Evolutionary conservation across 2,329 filamentous ascomycete genomes (phyloP), one percentile per base, ranked within the genome.

Genomic region (Shiraia bambusicola): DNA sequence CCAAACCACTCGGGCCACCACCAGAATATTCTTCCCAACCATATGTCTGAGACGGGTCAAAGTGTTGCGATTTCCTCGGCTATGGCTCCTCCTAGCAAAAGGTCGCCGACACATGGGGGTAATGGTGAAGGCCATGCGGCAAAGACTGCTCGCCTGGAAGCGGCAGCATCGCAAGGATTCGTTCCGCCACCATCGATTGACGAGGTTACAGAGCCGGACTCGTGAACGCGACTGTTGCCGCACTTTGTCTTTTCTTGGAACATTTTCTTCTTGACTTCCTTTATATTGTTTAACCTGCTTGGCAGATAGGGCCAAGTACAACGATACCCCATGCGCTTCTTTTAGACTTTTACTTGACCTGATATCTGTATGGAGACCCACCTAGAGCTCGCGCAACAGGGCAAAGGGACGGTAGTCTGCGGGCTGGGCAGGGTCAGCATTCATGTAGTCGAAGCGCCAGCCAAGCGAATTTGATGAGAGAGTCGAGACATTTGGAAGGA

Each of bases 151-250:
- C 62, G 68, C 28, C 57, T 59, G 43, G 66, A 70, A 29, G 45
- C 42, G 3, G 46, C 52, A 24, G 46, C 56, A 11, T 56, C 59
- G 5, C 59, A 66, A 34, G 58, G 63, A 14, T 69, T 71, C 28
- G 65, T 74, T 17, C 72, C 46, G 9, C 55, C 73, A 12, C 66
- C 66, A 13, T 71, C 69, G 59, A 76, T 77, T 37, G 72, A 75
- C 19, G 74, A 76, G 54, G 71, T 50, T 12, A 48, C 56, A 15
- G 67, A 70, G 44, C 61, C 66, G 12, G 63, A 66, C 27, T 66
- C 34, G 40, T 40, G 27, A 51, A 34, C 25, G 34, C 16, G 19
- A 33, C 24, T 6, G 34, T 35, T 29, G 38, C 22, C 19, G 32
- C 14, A 16, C 19, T 35, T 29, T 15, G 14, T 42, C 28, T 35